phyloP scores from a whole-genome alignment of 805 yeast species.

The Metschnikowia drakensbergensis region DNA sequence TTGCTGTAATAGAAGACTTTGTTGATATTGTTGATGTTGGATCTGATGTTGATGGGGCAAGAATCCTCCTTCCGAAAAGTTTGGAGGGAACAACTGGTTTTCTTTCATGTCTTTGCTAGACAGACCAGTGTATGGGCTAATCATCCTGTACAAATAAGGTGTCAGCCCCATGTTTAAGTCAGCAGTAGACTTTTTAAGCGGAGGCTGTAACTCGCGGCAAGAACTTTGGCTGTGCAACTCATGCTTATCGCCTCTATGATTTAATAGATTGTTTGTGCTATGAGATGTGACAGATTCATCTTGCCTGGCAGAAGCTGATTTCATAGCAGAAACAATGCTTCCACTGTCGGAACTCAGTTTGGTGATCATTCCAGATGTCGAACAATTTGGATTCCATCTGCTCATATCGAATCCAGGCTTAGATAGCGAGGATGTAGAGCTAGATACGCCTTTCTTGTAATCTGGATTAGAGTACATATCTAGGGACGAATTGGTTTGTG shows the following conservation, averaged over 20 bases:
- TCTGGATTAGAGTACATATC: not conserved
- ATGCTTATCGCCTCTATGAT: not conserved
- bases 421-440: not conserved
- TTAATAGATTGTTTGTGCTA: not conserved
- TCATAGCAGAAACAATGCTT: not conserved
- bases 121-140: not conserved
- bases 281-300: not conserved
- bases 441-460: not conserved
- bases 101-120: not conserved
- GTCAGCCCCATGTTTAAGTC: not conserved
- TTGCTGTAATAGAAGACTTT: conserved; percentile 6
- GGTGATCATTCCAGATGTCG: not conserved
- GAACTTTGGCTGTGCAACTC: not conserved
- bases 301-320: not conserved
- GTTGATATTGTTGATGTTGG: conserved; percentile 17
- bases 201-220: not conserved
- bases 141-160: not conserved
- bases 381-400: conserved; percentile 8
- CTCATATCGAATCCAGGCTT: conserved; percentile 9
- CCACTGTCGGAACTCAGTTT: conserved; percentile 2
- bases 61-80: not conserved
- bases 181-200: not conserved
- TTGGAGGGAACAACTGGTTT: not conserved
- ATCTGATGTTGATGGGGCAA: not conserved
- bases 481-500: not conserved